A percentile compares a stretch with the other conserved stretches of the same genome.
Conservation (phyloP, 179 eudicot genomes). For the Actinidia arguta region DNA sequence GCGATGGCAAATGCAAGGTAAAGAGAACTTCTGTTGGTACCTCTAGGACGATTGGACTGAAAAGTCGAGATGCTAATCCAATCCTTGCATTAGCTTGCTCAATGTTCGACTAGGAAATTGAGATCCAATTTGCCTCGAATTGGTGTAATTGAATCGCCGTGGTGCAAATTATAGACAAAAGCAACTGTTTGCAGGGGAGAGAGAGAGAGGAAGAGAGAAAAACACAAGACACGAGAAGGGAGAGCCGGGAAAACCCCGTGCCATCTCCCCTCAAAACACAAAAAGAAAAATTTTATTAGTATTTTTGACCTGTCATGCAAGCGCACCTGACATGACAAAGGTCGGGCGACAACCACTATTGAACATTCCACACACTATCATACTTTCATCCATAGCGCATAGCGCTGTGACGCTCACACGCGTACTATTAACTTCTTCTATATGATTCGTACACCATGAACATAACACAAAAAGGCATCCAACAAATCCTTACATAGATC, state of each 20-base stretch:
- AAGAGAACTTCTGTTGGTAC: not conserved
- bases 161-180: not conserved
- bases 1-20: no score
- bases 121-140: not conserved
- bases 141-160: not conserved
- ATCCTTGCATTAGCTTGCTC: not conserved
- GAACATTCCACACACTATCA: not conserved
- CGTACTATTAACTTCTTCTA: not conserved
- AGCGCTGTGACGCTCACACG: not conserved
- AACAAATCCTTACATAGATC: not conserved
- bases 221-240: slow-evolving; percentile 34
- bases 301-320: slow-evolving; percentile 73
- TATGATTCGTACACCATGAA: no score
- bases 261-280: slow-evolving; percentile 60
- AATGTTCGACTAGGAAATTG: not conserved
- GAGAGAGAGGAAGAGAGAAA: not conserved
- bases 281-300: slow-evolving; percentile 43
- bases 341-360: slow-evolving; percentile 20
- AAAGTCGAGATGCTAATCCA: not conserved
- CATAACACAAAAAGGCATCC: not conserved
- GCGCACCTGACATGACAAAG: slow-evolving; percentile 90
- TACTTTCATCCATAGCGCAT: not conserved
- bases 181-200: not conserved
- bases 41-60: not conserved
- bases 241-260: slow-evolving; percentile 68